Evolutionary conservation across 2,329 filamentous ascomycete genomes (phyloP), one percentile per base, ranked within the genome.

Genomic region (Trichoderma sp.): DNA sequence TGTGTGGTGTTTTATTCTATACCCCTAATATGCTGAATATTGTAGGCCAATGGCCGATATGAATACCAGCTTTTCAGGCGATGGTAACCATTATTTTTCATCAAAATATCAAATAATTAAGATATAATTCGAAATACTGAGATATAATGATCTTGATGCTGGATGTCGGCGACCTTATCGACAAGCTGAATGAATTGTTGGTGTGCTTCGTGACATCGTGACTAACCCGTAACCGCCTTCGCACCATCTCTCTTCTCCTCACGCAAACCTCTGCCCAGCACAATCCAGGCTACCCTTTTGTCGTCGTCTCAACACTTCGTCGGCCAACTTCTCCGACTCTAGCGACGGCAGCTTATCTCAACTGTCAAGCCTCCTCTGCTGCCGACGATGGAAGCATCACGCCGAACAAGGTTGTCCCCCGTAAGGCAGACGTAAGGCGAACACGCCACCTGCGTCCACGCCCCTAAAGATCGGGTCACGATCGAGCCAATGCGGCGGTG

Each of bases 141-240:
- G 0, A 45, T 45, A 45, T n/a, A 1, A 4, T 45, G 3, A 4
- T n/a, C 0, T 45, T 1, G 3, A n/a, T 45, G 16, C 16, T n/a
- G 41, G 41, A 45, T 45, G 6, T 45, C 1, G 16, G 41, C 16
- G 18, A 45, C 16, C 41, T 45, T 45, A 18, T 45, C 16, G 16
- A 45, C 16, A 45, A 4, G 41, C 41, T n/a, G 41, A 45, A 45
- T 45, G 16, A n/a, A n/a, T 3, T 45, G n/a, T n/a, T 45, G 41
- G 41, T 45, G 41, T n/a, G 7, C 3, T 18, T 41, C 0, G 38
- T 16, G 14, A 41, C 38, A 18, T 18, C 41, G 41, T 45, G 41
- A 45, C 41, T n/a, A 7, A n/a, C 41, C 41, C 41, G 41, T 45
- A 18, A 45, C 41, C 41, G 41, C 41, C 41, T 45, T 45, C 41